Percentiles rank a stretch among this genome's conserved stretches.
Conservation (phyloP, 2,329 filamentous ascomycete species). For the Fusarium pilosicola region DNA sequence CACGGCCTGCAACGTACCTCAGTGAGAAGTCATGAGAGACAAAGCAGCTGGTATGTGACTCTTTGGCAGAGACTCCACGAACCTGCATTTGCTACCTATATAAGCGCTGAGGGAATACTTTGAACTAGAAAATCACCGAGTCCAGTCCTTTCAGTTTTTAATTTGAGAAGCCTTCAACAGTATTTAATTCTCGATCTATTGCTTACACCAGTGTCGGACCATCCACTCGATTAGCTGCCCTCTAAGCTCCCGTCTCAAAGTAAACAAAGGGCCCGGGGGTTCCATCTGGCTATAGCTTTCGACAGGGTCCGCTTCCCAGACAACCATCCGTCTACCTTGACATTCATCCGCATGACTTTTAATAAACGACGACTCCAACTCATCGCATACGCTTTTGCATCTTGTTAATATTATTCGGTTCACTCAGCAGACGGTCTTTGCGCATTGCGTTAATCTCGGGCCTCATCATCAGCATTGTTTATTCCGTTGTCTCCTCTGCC, state of each 20-base stretch:
- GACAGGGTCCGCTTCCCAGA: conserved; percentile 50
- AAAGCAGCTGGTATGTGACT: conserved; percentile 30
- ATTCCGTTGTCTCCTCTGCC: conserved; percentile 13
- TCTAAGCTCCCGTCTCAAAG: conserved; percentile 47
- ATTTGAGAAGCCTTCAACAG: background rate
- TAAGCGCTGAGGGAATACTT: background rate
- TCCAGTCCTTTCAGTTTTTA: background rate
- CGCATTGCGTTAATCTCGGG: background rate
- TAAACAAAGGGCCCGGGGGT: conserved; percentile 53
- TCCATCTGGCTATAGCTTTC: conserved; percentile 31
- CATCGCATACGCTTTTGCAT: background rate
- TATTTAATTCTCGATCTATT: conserved; percentile 8
- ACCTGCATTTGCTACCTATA: conserved; percentile 24
- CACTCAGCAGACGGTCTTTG: conserved; percentile 1
- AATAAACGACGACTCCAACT: conserved; percentile 31
- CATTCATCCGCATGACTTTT: conserved; percentile 33
- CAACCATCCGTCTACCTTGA: conserved; percentile 43
- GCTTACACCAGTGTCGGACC: conserved; percentile 18
- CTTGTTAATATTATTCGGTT: conserved; percentile 5
- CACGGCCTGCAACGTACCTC: conserved; percentile 5
- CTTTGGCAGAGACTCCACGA: conserved; percentile 30
- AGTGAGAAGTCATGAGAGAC: conserved; percentile 20
- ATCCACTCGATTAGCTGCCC: conserved; percentile 41
- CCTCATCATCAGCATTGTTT: conserved; percentile 13
- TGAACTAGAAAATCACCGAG: background rate